Percentiles rank a stretch among this genome's conserved stretches.
These are phyloP conservation scores for barley (Hordeum vulgare) DNA, from an alignment of 176 grass and related monocot species.

Conservation along the genomic window MorexV3_pseudomolecules_assembly NC_058521.1:2637904-2638403, in stretches of 20 bases:
- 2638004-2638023: accelerated
- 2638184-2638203: neutral
- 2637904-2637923: too few species aligned
- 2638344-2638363: neutral
- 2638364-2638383: neutral
- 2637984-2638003: too few species aligned
- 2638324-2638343: neutral
- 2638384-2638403: neutral
- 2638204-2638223: neutral
- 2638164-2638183: neutral
- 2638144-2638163: neutral
- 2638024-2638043: too few species aligned
- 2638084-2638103: neutral
- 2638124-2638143: neutral
- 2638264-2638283: neutral
- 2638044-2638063: neutral
- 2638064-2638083: neutral
- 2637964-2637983: too few species aligned
- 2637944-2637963: accelerated
- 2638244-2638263: neutral
- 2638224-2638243: neutral
- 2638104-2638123: neutral
- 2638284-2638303: neutral
- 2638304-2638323: neutral
- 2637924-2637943: too few species aligned